These are phyloP conservation scores for Thraustochytrium striatum DNA, from an alignment of 352 stramenopile species.

Conservation along the genomic window DNA sequence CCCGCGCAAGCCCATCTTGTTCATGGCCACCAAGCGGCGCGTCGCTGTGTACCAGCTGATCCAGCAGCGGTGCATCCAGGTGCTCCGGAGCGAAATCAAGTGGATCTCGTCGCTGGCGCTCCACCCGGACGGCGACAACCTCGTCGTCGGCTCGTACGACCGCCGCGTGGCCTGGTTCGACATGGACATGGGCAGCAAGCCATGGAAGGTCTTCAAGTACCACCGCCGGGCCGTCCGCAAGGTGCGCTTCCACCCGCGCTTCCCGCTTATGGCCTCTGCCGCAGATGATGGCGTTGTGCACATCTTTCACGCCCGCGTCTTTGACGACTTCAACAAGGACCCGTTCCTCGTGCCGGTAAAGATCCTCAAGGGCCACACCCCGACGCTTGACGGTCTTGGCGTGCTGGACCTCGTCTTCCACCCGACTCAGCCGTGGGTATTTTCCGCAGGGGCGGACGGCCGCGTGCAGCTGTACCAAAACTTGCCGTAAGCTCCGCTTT, in stretches of 20 bases:
- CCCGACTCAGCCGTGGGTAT: conserved; percentile 89
- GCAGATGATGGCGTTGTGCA: conserved; percentile 97
- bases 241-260: conserved; percentile 83
- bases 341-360: conserved; percentile 98
- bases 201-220: conserved; percentile 99
- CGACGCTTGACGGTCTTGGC: conserved; percentile 81
- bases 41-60: conserved; percentile 98
- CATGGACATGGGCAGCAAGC: conserved; percentile 91
- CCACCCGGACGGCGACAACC: conserved; percentile 96
- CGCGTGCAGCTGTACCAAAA: conserved; percentile 94
- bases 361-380: conserved; percentile 88
- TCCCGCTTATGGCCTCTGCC: conserved; percentile 96
- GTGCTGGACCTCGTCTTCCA: conserved; percentile 94
- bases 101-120: conserved; percentile 97
- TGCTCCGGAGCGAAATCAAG: conserved; percentile 92
- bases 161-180: conserved; percentile 98
- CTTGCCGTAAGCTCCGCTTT: conserved; percentile 67
- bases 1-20: conserved; percentile 97
- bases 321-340: conserved; percentile 95
- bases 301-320: conserved; percentile 89
- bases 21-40: conserved; percentile 96
- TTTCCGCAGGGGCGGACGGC: conserved; percentile 88
- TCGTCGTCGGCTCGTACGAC: conserved; percentile 96
- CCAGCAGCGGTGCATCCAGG: conserved; percentile 94
- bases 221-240: conserved; percentile 92